Base-by-base conservation (phyloP, 306 rosid species). In the Pyrus bretschneideri region DNA sequence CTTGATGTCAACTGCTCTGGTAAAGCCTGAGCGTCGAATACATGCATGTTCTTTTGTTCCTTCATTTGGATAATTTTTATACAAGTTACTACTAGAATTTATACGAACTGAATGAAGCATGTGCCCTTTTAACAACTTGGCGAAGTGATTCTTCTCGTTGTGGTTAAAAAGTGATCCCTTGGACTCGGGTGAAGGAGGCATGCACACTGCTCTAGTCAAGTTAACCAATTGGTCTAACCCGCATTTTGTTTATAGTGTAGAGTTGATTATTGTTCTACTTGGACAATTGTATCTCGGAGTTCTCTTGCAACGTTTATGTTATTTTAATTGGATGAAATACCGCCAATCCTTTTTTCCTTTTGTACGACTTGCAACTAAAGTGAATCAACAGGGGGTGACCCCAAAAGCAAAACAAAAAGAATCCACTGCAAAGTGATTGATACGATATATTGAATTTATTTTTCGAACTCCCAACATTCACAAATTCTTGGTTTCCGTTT, bases 261-360 rank as follows among this genome's bases (percentile, higher is more conserved):
- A 22, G 29, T n/a, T 57, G 74, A 79, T 79, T 33, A 60, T 73
- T 72, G 23, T 79, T 3, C 25, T 57, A n/a, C 22, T 57, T 57
- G 23, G 62, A 10, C 13, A 21, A 55, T 21, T 55, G 61, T n/a
- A 21, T 19, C 13, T 9, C 22, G 11, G 5, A 6, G 12, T 55
- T n/a, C 25, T 55, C 12, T 55, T 55, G 22, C 4, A 55, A 55
- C 61, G 11, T 55, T 55, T 21, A 55, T 55, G 61, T 21, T 38
- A 38, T 38, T 0, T 38, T 55, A 55, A 18, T 55, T 55, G 3
- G 25, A 3, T 55, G 60, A 55, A 55, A 4, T 59, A 59, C 6
- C 23, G 3, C 19, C 65, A 3, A 61, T 3, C 21, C 35, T 13
- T 4, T 29, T 42, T 14, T 40, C 15, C 22, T 22, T 73, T 38